Conservation (phyloP, 1,284 basidiomycete species). For the Cutaneotrichosporon sp. region DNA sequence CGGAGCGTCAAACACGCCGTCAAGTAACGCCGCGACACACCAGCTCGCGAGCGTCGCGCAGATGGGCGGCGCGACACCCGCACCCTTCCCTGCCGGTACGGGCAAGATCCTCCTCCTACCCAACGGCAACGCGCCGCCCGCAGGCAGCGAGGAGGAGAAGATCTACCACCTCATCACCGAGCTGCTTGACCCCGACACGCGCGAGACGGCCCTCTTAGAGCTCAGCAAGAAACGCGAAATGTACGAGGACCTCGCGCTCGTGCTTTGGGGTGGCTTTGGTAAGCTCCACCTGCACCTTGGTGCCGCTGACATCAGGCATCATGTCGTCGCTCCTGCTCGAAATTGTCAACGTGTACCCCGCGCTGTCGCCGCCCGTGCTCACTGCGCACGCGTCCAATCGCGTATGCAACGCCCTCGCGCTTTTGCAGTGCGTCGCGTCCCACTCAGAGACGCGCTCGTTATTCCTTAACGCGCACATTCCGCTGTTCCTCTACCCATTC, state of each 20-base stretch:
- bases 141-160: slow-evolving; percentile 51
- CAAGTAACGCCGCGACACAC: not conserved
- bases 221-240: slow-evolving; percentile 98
- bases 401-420: slow-evolving; percentile 96
- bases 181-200: slow-evolving; percentile 54
- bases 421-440: slow-evolving; percentile 95
- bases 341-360: slow-evolving; percentile 96
- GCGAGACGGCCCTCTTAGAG: slow-evolving; percentile 85
- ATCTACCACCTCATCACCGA: slow-evolving; percentile 54
- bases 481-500: slow-evolving; percentile 98
- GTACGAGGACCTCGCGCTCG: slow-evolving; percentile 95
- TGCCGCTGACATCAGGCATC: slow-evolving; percentile 59
- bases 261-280: slow-evolving; percentile 99
- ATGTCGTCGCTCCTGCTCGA: slow-evolving; percentile 99
- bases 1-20: not conserved
- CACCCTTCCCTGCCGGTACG: slow-evolving; percentile 15
- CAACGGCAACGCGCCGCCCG: slow-evolving; percentile 40
- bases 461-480: slow-evolving; percentile 94
- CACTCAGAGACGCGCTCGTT: slow-evolving; percentile 88
- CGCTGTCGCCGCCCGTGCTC: slow-evolving; percentile 89
- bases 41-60: slow-evolving; percentile 1
- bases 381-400: slow-evolving; percentile 99
- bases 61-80: slow-evolving; percentile 3
- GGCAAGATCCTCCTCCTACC: slow-evolving; percentile 46
- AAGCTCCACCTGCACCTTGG: slow-evolving; percentile 38